Evolutionary conservation across 805 yeast genomes (phyloP), one percentile per base, ranked within the genome.

Genomic region (Komagataella kurtzmanii): DNA sequence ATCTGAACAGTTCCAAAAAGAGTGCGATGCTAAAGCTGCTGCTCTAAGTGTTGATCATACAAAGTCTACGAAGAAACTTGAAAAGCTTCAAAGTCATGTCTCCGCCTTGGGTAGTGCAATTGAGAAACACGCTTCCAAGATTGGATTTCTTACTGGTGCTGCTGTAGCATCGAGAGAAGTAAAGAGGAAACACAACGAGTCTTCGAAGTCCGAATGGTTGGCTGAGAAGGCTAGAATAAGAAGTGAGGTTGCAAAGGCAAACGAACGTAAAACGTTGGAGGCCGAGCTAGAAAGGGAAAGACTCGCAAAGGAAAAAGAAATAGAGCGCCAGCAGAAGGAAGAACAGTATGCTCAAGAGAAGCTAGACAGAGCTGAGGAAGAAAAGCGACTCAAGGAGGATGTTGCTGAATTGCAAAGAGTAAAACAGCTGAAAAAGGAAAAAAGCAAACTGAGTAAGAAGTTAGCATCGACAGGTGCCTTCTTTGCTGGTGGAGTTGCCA

Each of bases 181-280:
- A 1, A 68, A 75, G 56, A 68, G 74, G 52, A 57, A 56, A 18
- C 69, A 65, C 7, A 81, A 81, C 17, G 64, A 70, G 55, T 60
- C 70, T 47, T 63, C 74, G 48, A 65, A 60, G 50, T 52, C 57
- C 24, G 62, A 61, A 18, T 78, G 82, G 82, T 69, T 71, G 54
- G 58, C 58, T 4, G 80, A 77, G 54, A 68, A 69, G 61, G 66
- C 68, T 48, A 68, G 62, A n/a, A 61, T 75, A 51, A 75, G 76
- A 51, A 60, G 65, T 49, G 68, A 69, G 49, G 71, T 71, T 51
- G 77, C 75, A 18, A 62, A 65, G 51, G 77, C 72, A 51, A 79
- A 75, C 55, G 77, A 73, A 58, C 63, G 69, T 51, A 58, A 69
- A 51, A 64, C 71, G 53, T 61, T 68, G 18, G 73, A 70, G 55